A percentile compares a stretch with the other conserved stretches of the same genome.
Evolutionary conservation across 306 rosid species (phyloP).

Genomic region (Gillenia trifoliata): DNA sequence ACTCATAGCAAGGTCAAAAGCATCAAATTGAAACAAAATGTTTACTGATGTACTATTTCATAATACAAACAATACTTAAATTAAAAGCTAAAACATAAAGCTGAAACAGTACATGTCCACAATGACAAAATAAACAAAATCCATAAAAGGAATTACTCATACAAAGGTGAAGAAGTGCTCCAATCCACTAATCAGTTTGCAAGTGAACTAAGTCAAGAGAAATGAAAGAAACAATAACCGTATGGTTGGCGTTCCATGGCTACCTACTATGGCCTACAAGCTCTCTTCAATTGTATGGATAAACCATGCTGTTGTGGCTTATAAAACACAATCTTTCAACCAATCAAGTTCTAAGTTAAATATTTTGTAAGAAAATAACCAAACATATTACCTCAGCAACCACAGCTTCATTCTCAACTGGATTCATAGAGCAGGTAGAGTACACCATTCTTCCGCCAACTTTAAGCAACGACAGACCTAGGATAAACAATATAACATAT

Average conservation of each 20-base stretch:
- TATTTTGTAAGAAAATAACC: neutral
- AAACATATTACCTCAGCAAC: constrained; percentile 70
- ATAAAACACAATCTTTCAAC: neutral
- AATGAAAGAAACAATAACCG: neutral
- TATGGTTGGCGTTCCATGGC: neutral
- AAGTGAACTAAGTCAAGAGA: neutral
- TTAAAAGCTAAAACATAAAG: neutral
- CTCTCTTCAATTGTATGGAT: neutral
- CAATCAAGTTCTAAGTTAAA: neutral
- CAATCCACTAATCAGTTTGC: neutral
- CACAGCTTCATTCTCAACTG: constrained; percentile 97
- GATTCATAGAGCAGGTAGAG: constrained; percentile 98
- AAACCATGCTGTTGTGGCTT: neutral
- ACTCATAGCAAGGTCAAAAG: neutral
- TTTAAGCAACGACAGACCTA: constrained; percentile 84
- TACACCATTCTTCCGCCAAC: constrained; percentile 96
- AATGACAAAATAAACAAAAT: neutral
- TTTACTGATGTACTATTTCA: neutral
- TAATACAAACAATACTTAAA: neutral
- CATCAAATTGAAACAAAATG: neutral
- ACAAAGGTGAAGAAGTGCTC: neutral
- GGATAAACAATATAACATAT: constrained; percentile 21
- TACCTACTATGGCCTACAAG: neutral
- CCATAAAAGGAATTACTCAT: neutral
- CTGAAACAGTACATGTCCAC: neutral